Evolutionary conservation across 495 filamentous ascomycete genomes (phyloP).

Genomic region (Xylaria castorea): DNA sequence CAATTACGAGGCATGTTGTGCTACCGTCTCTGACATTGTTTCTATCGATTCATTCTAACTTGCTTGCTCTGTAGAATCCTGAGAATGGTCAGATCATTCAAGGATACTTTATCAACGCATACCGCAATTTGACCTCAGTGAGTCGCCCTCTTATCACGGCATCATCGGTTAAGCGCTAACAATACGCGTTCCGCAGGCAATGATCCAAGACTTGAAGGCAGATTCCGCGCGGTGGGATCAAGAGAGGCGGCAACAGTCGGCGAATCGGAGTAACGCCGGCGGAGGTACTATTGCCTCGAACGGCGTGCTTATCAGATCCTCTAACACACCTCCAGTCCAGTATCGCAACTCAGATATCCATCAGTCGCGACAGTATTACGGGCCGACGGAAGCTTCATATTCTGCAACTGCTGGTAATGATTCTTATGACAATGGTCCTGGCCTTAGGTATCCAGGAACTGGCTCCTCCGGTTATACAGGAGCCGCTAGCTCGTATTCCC

Average conservation of each 20-base stretch:
- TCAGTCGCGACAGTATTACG: constrained; percentile 58
- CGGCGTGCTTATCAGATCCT: constrained; percentile 57
- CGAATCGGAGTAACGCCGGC: constrained; percentile 51
- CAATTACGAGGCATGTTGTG: constrained; percentile 70
- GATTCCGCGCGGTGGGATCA: constrained; percentile 83
- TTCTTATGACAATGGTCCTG: constrained; percentile 40
- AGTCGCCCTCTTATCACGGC: constrained; percentile 43
- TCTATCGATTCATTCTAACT: constrained; percentile 32
- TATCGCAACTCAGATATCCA: constrained; percentile 60
- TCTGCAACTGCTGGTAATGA: constrained; percentile 36
- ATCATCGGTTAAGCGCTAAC: constrained; percentile 29
- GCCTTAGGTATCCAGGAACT: constrained; percentile 47
- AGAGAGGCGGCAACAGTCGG: constrained; percentile 64
- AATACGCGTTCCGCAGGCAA: constrained; percentile 62
- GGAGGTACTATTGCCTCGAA: constrained; percentile 66
- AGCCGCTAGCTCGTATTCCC: constrained; percentile 41
- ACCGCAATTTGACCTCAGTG: constrained; percentile 86
- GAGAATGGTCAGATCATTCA: constrained; percentile 65
- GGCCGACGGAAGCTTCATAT: constrained; percentile 45
- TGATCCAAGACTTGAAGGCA: constrained; percentile 84
- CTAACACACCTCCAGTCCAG: constrained; percentile 64
- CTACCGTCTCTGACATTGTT: constrained; percentile 17
- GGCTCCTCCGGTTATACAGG: constrained; percentile 44
- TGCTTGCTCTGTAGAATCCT: constrained; percentile 37
- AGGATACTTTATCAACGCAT: constrained; percentile 87